Percentiles rank a stretch among this genome's conserved stretches.
phyloP scores from a whole-genome alignment of 2,329 filamentous ascomycete genomes.

The Aspergillus sp. region DNA sequence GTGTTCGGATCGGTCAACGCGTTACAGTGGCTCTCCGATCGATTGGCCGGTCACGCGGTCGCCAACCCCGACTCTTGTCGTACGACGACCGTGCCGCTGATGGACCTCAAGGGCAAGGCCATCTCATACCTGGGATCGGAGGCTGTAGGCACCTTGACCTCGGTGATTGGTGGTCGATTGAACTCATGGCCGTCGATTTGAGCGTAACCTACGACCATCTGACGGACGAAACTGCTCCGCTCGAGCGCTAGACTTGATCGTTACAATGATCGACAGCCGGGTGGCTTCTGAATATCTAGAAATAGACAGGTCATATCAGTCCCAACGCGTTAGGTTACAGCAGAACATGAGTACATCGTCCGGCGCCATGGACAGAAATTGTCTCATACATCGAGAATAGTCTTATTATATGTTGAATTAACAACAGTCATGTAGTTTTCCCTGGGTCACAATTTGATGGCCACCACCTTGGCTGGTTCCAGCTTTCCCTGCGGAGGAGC shows the following conservation, averaged over 20 bases:
- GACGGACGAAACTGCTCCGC: too few species aligned
- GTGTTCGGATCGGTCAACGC: constrained; percentile 12
- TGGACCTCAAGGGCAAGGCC: not conserved
- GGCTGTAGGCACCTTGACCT: not conserved
- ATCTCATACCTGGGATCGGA: not conserved
- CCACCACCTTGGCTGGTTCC: not conserved
- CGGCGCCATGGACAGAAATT: too few species aligned
- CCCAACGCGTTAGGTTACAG: not conserved
- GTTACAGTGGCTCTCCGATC: constrained; percentile 10
- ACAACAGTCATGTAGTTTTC: not conserved
- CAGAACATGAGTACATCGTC: not conserved
- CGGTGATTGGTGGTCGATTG: not conserved
- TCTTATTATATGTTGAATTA: not conserved
- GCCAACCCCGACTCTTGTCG: not conserved
- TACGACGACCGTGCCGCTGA: not conserved
- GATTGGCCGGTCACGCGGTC: not conserved
- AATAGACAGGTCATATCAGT: not conserved
- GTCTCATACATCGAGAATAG: not conserved
- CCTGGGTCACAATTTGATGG: not conserved
- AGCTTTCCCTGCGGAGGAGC: not conserved
- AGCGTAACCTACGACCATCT: not conserved
- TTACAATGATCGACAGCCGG: not conserved
- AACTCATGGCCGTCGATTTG: not conserved
- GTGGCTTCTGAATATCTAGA: not conserved
- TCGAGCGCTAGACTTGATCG: not conserved